Evolutionary conservation across 441 rosid genomes (phyloP).

Genomic region (Erodium chrysanthum): DNA sequence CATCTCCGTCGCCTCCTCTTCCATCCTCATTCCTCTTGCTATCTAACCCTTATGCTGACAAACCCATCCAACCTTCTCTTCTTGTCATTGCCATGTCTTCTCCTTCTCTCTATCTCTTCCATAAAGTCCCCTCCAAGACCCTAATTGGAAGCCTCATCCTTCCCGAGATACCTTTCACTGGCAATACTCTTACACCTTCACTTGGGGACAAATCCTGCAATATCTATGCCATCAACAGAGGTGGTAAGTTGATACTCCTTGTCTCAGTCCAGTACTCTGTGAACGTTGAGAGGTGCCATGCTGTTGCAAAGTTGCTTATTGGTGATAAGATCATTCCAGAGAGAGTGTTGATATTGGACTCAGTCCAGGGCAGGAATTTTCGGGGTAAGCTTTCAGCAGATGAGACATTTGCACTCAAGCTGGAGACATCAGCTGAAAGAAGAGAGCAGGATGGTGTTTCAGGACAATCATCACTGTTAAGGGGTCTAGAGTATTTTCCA

Average conservation of each 20-base stretch:
- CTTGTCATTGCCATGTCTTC: slow-evolving; percentile 63
- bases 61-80: slow-evolving; percentile 56
- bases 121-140: slow-evolving; percentile 46
- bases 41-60: slow-evolving; percentile 39
- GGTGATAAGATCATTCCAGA: slow-evolving; percentile 26
- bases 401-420: slow-evolving; percentile 61
- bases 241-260: slow-evolving; percentile 33
- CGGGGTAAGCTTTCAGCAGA: slow-evolving; percentile 47
- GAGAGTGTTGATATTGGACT: not conserved
- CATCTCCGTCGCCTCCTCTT: slow-evolving; percentile 36
- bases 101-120: slow-evolving; percentile 48
- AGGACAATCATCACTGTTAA: not conserved
- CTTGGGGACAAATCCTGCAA: slow-evolving; percentile 73
- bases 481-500: slow-evolving; percentile 24
- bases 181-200: slow-evolving; percentile 51
- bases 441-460: not conserved
- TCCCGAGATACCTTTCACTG: slow-evolving; percentile 68
- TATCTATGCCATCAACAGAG: slow-evolving; percentile 41
- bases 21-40: slow-evolving; percentile 65
- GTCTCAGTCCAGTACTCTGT: slow-evolving; percentile 58
- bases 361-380: not conserved
- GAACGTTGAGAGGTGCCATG: slow-evolving; percentile 57
- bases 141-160: slow-evolving; percentile 63
- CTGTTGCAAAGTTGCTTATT: slow-evolving; percentile 59
- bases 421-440: not conserved